These are phyloP conservation scores for Kluyveromyces lactis DNA, from an alignment of 805 yeast species.

Conservation along the genomic window DNA sequence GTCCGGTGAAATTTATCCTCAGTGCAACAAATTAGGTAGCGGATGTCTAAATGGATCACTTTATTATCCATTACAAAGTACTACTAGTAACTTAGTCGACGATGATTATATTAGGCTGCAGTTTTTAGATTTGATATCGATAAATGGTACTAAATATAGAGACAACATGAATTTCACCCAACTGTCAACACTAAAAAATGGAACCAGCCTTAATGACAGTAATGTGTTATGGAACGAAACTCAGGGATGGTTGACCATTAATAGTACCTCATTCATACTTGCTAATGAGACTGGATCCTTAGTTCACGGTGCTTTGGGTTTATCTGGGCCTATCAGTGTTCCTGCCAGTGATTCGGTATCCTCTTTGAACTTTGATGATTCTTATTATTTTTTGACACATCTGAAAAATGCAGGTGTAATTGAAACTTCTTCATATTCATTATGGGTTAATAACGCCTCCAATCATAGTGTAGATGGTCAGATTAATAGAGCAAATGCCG, in stretches of 20 bases:
- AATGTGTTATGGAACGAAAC: slow-evolving; percentile 3
- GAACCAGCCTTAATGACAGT: not conserved
- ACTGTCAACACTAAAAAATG: not conserved
- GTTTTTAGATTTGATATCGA: slow-evolving; percentile 18
- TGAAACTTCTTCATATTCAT: slow-evolving; percentile 36
- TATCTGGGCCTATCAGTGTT: slow-evolving; percentile 28
- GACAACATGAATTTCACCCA: slow-evolving; percentile 17
- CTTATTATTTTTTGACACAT: slow-evolving; percentile 28
- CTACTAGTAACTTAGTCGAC: slow-evolving; percentile 10
- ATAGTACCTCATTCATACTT: slow-evolving; percentile 29
- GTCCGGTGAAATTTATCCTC: slow-evolving; percentile 10
- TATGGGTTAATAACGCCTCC: slow-evolving; percentile 25
- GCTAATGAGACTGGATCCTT: slow-evolving; percentile 31
- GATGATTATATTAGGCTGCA: slow-evolving; percentile 10
- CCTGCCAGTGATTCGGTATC: slow-evolving; percentile 13
- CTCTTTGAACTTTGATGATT: slow-evolving; percentile 13
- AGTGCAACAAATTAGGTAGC: slow-evolving; percentile 1
- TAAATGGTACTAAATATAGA: slow-evolving; percentile 19
- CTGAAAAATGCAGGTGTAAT: slow-evolving; percentile 28
- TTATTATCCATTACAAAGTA: slow-evolving; percentile 15
- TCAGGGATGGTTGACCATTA: slow-evolving; percentile 12
- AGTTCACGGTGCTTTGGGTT: slow-evolving; percentile 38
- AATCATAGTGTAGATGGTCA: slow-evolving; percentile 1
- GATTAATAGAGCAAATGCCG: slow-evolving; percentile 13
- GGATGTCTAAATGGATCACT: slow-evolving; percentile 9